A percentile compares a stretch with the other conserved stretches of the same genome.
phyloP scores from a whole-genome alignment of 2,329 filamentous ascomycete genomes.

The Aspergillus thermomutatus region DNA sequence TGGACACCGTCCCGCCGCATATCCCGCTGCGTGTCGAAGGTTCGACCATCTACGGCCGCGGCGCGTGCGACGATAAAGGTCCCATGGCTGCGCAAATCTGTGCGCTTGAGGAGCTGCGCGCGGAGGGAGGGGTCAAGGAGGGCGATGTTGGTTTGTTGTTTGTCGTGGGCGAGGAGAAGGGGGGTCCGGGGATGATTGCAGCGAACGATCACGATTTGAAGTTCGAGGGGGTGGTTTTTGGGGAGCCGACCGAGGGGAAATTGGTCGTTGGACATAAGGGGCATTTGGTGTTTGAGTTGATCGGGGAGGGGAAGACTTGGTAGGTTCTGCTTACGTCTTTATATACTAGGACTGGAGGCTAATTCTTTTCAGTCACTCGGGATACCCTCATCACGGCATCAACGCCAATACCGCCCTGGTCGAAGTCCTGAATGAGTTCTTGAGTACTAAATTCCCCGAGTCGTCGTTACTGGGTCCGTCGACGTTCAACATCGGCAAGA shows the following conservation, averaged over 20 bases:
- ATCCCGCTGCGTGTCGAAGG: constrained; percentile 59
- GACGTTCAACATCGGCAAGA: constrained; percentile 40
- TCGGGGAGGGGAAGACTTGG: constrained; percentile 23
- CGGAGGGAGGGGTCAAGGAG: constrained; percentile 36
- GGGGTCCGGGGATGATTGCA: constrained; percentile 54
- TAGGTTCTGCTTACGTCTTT: neutral
- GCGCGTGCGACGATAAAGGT: constrained; percentile 58
- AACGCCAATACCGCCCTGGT: constrained; percentile 31
- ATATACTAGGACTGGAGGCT: neutral
- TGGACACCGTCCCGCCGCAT: constrained; percentile 63
- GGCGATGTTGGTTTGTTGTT: constrained; percentile 60
- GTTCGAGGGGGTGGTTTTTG: constrained; percentile 51
- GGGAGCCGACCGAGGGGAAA: constrained; percentile 55
- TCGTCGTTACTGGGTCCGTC: constrained; percentile 39
- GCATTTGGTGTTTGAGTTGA: constrained; percentile 30
- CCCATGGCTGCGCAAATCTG: constrained; percentile 70
- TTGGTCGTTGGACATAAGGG: constrained; percentile 55
- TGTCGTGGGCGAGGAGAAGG: constrained; percentile 58
- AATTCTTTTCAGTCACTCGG: constrained; percentile 30
- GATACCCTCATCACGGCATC: constrained; percentile 36
- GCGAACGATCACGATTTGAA: constrained; percentile 43
- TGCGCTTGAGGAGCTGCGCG: constrained; percentile 59
- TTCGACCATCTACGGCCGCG: constrained; percentile 64
- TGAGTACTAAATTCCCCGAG: constrained; percentile 24
- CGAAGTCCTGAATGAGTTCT: constrained; percentile 27